Conservation (phyloP, 2,329 filamentous ascomycete genomes). For the Beauveria sp. region DNA sequence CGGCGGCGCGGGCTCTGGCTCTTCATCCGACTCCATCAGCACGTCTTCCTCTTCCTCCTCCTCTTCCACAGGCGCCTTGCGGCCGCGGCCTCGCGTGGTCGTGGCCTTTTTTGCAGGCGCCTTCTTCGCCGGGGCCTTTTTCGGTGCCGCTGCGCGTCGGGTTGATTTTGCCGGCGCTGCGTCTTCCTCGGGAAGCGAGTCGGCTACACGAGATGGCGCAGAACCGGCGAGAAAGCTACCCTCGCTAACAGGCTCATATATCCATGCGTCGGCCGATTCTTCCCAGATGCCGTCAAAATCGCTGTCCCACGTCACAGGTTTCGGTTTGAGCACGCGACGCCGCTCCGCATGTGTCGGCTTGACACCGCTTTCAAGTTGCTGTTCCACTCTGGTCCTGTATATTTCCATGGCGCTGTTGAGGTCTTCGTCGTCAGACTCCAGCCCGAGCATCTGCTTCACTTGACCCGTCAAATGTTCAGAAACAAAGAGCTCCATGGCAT, state of each 20-base stretch:
- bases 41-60: conserved; percentile 33
- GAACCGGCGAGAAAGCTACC: conserved; percentile 10
- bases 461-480: conserved; percentile 63
- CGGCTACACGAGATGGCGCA: conserved; percentile 17
- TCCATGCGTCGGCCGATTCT: conserved; percentile 59
- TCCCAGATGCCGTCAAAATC: conserved; percentile 84
- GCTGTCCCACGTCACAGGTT: conserved; percentile 78
- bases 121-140: conserved; percentile 38
- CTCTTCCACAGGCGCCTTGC: conserved; percentile 22
- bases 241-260: conserved; percentile 21
- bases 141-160: conserved; percentile 32
- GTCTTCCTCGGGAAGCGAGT: conserved; percentile 38
- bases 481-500: conserved; percentile 79
- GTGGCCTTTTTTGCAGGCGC: conserved; percentile 28
- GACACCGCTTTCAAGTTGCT: conserved; percentile 60
- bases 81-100: conserved; percentile 25
- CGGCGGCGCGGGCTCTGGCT: conserved; percentile 26
- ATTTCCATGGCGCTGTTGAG: conserved; percentile 67
- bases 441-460: conserved; percentile 59
- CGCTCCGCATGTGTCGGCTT: conserved; percentile 29
- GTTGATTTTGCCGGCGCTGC: conserved; percentile 27
- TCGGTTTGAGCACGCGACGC: conserved; percentile 54
- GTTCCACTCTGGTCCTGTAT: conserved; percentile 62
- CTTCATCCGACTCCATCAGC: conserved; percentile 46
- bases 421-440: conserved; percentile 58